phyloP scores from a whole-genome alignment of 148 eudicot genomes.

The Cornus kousa region DNA sequence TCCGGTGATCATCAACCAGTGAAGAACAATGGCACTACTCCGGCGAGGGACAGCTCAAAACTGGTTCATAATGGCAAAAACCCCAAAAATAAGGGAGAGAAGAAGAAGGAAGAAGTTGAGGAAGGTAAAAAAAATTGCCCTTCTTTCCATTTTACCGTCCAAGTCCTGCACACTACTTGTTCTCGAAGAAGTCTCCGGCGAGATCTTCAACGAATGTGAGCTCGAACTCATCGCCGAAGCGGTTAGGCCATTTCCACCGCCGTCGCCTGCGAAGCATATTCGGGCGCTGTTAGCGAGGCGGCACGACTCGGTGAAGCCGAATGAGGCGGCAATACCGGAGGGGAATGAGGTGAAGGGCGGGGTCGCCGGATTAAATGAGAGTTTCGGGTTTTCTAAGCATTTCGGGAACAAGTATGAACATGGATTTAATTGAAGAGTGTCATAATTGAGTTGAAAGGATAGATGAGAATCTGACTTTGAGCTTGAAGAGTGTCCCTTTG shows the following conservation, averaged over 20 bases:
- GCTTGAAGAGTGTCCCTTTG: too few species aligned
- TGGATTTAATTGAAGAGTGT: too few species aligned
- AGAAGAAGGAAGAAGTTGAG: slow-evolving; percentile 18
- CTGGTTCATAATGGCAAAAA: neutral
- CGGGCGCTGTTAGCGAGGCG: slow-evolving; percentile 56
- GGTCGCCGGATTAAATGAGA: slow-evolving; percentile 54
- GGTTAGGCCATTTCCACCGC: slow-evolving; percentile 74
- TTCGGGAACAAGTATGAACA: slow-evolving; percentile 68
- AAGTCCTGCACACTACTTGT: slow-evolving; percentile 70
- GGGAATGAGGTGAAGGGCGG: slow-evolving; percentile 37
- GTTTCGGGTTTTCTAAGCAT: slow-evolving; percentile 76
- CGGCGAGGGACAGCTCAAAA: slow-evolving; percentile 11
- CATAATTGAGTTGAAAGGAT: too few species aligned
- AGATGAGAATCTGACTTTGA: too few species aligned
- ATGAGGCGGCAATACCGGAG: slow-evolving; percentile 44
- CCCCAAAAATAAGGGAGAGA: neutral
- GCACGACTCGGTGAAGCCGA: slow-evolving; percentile 69
- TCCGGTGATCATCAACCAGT: slow-evolving; percentile 5
- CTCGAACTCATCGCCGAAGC: slow-evolving; percentile 56
- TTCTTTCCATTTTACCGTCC: slow-evolving; percentile 73
- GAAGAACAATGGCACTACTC: slow-evolving; percentile 3
- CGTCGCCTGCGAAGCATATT: slow-evolving; percentile 94
- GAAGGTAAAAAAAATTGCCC: slow-evolving; percentile 59
- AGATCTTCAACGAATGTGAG: slow-evolving; percentile 56
- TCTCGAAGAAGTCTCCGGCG: slow-evolving; percentile 73